Percentiles rank a stretch among this genome's conserved stretches.
These are phyloP conservation scores for Malbranchea cinnamomea DNA, from an alignment of 2,329 filamentous ascomycete genomes.

Conservation along the genomic window DNA sequence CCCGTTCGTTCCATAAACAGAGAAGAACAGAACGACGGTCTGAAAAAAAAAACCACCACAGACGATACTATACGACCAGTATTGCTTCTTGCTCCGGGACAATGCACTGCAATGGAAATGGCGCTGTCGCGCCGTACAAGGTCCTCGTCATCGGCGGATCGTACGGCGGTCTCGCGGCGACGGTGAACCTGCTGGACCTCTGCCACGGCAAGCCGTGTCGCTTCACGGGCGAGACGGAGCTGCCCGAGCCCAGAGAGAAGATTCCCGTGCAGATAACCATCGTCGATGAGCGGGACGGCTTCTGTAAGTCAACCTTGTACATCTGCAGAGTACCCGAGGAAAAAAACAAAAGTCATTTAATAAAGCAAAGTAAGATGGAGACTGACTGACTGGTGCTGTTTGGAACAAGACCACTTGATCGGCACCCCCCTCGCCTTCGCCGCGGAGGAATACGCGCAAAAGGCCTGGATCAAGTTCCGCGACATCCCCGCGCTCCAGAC, in stretches of 20 bases:
- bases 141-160: slow-evolving; percentile 57
- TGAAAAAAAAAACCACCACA: too few species aligned
- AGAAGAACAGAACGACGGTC: too few species aligned
- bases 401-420: slow-evolving; percentile 51
- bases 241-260: slow-evolving; percentile 18
- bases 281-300: slow-evolving; percentile 61
- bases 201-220: slow-evolving; percentile 41
- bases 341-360: not conserved
- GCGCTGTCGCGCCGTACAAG: slow-evolving; percentile 27
- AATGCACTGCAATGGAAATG: not conserved
- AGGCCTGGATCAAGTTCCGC: slow-evolving; percentile 55
- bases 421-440: slow-evolving; percentile 59
- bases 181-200: slow-evolving; percentile 52
- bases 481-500: slow-evolving; percentile 52
- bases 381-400: slow-evolving; percentile 2
- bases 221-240: slow-evolving; percentile 13
- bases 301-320: slow-evolving; percentile 39
- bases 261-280: slow-evolving; percentile 52
- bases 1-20: too few species aligned
- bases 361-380: slow-evolving; percentile 2
- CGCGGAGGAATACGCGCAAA: slow-evolving; percentile 45
- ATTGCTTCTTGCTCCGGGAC: too few species aligned
- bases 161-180: slow-evolving; percentile 52
- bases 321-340: not conserved
- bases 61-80: too few species aligned